phyloP scores from a whole-genome alignment of 106 monocot species.

The Dendrobium chrysotoxum region DNA sequence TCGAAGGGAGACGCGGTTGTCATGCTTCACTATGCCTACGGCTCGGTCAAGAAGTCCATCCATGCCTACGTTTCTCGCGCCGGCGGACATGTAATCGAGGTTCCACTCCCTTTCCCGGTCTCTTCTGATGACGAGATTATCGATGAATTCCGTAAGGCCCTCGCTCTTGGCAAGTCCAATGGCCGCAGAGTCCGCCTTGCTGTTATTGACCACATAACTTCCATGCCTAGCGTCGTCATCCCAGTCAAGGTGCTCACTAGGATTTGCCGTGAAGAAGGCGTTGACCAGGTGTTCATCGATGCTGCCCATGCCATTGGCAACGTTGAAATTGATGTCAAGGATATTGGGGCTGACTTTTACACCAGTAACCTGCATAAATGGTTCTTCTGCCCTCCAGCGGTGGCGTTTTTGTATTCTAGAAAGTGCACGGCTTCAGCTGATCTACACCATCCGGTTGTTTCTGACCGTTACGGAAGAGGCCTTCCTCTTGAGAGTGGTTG shows the following conservation, averaged over 20 bases:
- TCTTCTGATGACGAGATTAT: constrained; percentile 32
- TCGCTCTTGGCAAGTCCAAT: constrained; percentile 26
- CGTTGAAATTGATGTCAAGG: constrained; percentile 42
- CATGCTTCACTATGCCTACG: constrained; percentile 53
- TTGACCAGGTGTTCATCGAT: constrained; percentile 58
- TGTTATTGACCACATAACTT: constrained; percentile 55
- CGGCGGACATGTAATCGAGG: constrained; percentile 49
- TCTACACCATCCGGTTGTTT: constrained; percentile 58
- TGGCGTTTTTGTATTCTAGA: constrained; percentile 41
- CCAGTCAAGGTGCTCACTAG: constrained; percentile 47
- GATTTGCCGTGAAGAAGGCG: constrained; percentile 53
- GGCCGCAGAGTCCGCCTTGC: constrained; percentile 46
- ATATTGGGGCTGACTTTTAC: constrained; percentile 55
- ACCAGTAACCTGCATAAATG: constrained; percentile 59
- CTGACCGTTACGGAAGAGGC: constrained; percentile 49
- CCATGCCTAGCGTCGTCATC: constrained; percentile 55
- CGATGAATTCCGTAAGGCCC: constrained; percentile 30
- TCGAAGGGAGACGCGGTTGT: constrained; percentile 41
- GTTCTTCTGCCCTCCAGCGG: constrained; percentile 63
- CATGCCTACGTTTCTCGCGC: constrained; percentile 49
- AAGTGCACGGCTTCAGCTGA: constrained; percentile 7
- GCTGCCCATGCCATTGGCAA: constrained; percentile 53
- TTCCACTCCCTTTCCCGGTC: constrained; percentile 48
- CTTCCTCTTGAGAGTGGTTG: constrained; percentile 47
- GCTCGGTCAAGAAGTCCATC: constrained; percentile 58